Conservation (phyloP, 192 early-diverging fungal genomes). For the Spizellomyces punctatus region DNA sequence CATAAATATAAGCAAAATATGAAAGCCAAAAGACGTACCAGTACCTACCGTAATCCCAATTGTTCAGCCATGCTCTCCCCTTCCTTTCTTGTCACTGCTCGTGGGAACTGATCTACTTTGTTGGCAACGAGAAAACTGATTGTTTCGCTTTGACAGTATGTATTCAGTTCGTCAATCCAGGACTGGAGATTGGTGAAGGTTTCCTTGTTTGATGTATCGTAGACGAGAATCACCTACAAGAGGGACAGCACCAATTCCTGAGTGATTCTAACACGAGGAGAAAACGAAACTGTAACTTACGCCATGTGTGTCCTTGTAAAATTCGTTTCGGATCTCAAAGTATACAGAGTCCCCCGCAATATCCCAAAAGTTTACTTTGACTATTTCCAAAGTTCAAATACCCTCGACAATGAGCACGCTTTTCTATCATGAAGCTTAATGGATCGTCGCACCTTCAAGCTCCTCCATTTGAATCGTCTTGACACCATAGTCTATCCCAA, state of each 20-base stretch:
- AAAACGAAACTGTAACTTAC: slow-evolving; percentile 9
- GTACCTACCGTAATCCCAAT: slow-evolving; percentile 11
- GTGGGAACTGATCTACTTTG: slow-evolving; percentile 35
- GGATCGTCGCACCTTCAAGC: slow-evolving; percentile 39
- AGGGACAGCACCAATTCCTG: too few species aligned
- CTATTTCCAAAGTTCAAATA: slow-evolving; percentile 15
- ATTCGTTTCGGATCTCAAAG: slow-evolving; percentile 63
- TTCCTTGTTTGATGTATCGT: slow-evolving; percentile 34
- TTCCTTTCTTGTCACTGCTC: slow-evolving; percentile 2
- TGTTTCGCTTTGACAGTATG: slow-evolving; percentile 38
- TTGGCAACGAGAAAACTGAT: slow-evolving; percentile 50
- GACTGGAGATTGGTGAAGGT: slow-evolving; percentile 41
- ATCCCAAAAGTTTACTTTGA: slow-evolving; percentile 70
- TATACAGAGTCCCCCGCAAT: slow-evolving; percentile 55
- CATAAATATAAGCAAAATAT: slow-evolving; percentile 1
- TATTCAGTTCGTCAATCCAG: slow-evolving; percentile 52
- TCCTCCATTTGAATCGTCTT: slow-evolving; percentile 43
- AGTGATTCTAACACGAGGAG: slow-evolving; percentile 17
- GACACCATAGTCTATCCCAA: slow-evolving; percentile 67
- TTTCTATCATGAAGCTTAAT: not conserved
- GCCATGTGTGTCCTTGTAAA: slow-evolving; percentile 63
- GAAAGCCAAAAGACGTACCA: not conserved
- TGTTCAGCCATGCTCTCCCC: not conserved
- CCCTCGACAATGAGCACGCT: not conserved
- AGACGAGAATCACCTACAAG: slow-evolving; percentile 42